Percentiles rank a stretch among this genome's conserved stretches.
Evolutionary conservation across 352 stramenopile genomes (phyloP).

Genomic region (Aphanomyces cochlioides): DNA sequence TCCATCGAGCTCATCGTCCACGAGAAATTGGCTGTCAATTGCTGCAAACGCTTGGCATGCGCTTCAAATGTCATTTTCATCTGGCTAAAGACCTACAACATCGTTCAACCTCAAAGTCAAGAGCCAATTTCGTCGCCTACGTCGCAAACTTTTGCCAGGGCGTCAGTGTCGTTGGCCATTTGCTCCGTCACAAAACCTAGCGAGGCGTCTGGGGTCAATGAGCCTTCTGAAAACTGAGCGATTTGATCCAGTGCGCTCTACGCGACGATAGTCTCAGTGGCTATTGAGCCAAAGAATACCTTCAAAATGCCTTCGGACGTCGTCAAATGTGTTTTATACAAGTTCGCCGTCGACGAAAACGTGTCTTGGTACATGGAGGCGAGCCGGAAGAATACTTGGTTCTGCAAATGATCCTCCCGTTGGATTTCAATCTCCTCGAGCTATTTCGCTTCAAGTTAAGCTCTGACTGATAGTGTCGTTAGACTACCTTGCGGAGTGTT

Average conservation of each 20-base stretch:
- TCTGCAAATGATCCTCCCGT: conserved; percentile 10
- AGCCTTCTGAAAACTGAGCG: conserved; percentile 11
- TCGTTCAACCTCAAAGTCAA: conserved; percentile 2
- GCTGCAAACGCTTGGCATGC: conserved; percentile 23
- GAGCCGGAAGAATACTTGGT: conserved; percentile 9
- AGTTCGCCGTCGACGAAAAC: background rate
- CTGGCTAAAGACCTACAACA: conserved; percentile 16
- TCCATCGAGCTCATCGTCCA: conserved; percentile 15
- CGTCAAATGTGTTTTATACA: background rate
- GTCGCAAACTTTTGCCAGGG: conserved; percentile 15
- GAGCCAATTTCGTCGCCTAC: conserved; percentile 2
- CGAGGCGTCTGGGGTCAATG: background rate
- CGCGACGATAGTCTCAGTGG: background rate
- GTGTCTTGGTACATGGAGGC: conserved; percentile 18
- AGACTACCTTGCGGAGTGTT: background rate
- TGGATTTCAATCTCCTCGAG: conserved; percentile 11
- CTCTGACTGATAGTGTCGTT: background rate
- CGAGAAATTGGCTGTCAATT: background rate
- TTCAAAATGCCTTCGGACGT: background rate
- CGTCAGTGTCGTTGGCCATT: conserved; percentile 5
- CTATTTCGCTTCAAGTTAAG: background rate
- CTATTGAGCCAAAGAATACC: background rate
- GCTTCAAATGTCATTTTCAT: conserved; percentile 7
- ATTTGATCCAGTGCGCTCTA: background rate
- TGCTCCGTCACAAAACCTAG: background rate